Conservation (phyloP, 2,329 filamentous ascomycete genomes). For the Trichophyton simii region DNA sequence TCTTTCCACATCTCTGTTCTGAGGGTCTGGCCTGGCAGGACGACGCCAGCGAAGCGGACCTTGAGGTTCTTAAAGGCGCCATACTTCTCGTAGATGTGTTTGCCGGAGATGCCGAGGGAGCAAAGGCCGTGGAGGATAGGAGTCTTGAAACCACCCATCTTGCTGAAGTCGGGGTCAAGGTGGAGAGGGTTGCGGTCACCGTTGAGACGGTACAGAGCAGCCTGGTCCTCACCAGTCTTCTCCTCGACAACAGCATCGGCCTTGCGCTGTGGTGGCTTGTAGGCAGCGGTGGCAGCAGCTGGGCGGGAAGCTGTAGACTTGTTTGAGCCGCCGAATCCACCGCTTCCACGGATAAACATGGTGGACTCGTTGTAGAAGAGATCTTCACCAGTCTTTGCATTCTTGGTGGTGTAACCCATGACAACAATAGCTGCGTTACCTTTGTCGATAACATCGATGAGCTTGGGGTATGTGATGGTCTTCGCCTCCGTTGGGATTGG, state of each 20-base stretch:
- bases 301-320: slow-evolving; percentile 57
- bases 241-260: slow-evolving; percentile 77
- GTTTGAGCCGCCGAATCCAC: slow-evolving; percentile 74
- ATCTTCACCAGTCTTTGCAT: slow-evolving; percentile 73
- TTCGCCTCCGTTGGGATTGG: slow-evolving; percentile 76
- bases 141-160: slow-evolving; percentile 84
- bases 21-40: slow-evolving; percentile 78
- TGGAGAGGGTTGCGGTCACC: slow-evolving; percentile 95
- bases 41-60: slow-evolving; percentile 76
- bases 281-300: slow-evolving; percentile 65
- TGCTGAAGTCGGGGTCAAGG: slow-evolving; percentile 86
- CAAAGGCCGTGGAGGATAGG: slow-evolving; percentile 96
- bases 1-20: slow-evolving; percentile 94
- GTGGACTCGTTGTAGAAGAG: slow-evolving; percentile 95
- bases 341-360: slow-evolving; percentile 82
- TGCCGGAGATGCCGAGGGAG: slow-evolving; percentile 82
- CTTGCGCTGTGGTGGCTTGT: slow-evolving; percentile 62
- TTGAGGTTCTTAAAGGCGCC: slow-evolving; percentile 84
- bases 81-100: slow-evolving; percentile 75
- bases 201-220: slow-evolving; percentile 80
- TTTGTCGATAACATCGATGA: slow-evolving; percentile 95
- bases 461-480: slow-evolving; percentile 61
- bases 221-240: slow-evolving; percentile 79
- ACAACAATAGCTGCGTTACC: slow-evolving; percentile 76
- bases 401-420: slow-evolving; percentile 66